phyloP scores from a whole-genome alignment of 768 basidiomycete species.

The Amanita fuliginea region DNA sequence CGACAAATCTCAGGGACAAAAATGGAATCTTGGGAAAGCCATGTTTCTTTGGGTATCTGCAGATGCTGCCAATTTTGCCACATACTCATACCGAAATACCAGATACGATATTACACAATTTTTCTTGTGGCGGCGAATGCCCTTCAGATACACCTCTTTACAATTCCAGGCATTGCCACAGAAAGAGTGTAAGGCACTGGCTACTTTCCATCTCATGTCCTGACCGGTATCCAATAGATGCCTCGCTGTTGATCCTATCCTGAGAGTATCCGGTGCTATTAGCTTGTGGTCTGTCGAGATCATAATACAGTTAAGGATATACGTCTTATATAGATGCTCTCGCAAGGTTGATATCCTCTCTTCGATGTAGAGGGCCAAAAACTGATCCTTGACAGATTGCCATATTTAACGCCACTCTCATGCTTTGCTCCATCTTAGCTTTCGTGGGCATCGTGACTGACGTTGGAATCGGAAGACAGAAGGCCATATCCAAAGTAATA shows the following conservation, averaged over 20 bases:
- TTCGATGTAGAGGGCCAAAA: neutral
- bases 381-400: slow-evolving; percentile 18
- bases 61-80: neutral
- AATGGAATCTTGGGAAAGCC: slow-evolving; percentile 21
- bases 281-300: slow-evolving; percentile 39
- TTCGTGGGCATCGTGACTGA: slow-evolving; percentile 30
- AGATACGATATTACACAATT: slow-evolving; percentile 40
- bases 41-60: slow-evolving; percentile 30
- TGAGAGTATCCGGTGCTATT: slow-evolving; percentile 30
- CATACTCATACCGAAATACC: neutral
- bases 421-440: slow-evolving; percentile 26
- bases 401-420: slow-evolving; percentile 25
- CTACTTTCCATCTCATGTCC: neutral
- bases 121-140: slow-evolving; percentile 31
- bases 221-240: slow-evolving; percentile 19
- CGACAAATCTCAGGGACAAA: slow-evolving; percentile 16
- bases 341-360: slow-evolving; percentile 11
- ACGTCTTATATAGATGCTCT: slow-evolving; percentile 29
- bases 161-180: slow-evolving; percentile 24
- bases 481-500: slow-evolving; percentile 25
- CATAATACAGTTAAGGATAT: slow-evolving; percentile 35
- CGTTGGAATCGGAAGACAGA: slow-evolving; percentile 23
- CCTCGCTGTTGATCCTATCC: slow-evolving; percentile 31
- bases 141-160: slow-evolving; percentile 32
- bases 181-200: slow-evolving; percentile 20